Evolutionary conservation across 257 asterid species (phyloP).

Genomic region (Solanum medicagineum): DNA sequence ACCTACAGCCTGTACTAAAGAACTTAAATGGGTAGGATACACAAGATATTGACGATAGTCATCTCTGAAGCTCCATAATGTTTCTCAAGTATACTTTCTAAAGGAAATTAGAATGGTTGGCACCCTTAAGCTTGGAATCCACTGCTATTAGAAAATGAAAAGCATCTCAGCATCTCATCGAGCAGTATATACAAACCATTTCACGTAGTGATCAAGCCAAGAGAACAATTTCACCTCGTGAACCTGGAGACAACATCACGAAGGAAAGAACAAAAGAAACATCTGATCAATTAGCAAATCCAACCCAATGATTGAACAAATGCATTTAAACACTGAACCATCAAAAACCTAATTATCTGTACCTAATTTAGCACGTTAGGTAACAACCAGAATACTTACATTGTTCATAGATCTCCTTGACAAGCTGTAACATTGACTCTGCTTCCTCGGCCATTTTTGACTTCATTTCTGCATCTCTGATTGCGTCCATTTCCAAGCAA

Average conservation of each 20-base stretch:
- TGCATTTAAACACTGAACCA: neutral
- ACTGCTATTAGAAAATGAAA: neutral
- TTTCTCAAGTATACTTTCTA: neutral
- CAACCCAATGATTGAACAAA: neutral
- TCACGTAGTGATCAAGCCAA: slow-evolving; percentile 6
- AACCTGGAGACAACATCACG: slow-evolving; percentile 14
- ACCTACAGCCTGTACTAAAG: neutral
- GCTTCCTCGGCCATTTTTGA: slow-evolving; percentile 37
- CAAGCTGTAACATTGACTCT: slow-evolving; percentile 12
- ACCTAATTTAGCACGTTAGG: neutral
- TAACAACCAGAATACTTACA: slow-evolving; percentile 2
- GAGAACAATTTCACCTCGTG: slow-evolving; percentile 8
- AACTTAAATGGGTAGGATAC: neutral
- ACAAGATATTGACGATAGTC: neutral
- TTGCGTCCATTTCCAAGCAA: slow-evolving; percentile 32
- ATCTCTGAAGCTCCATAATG: neutral
- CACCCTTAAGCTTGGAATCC: neutral
- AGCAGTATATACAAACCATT: slow-evolving; percentile 5
- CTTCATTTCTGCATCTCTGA: slow-evolving; percentile 30
- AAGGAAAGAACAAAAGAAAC: neutral
- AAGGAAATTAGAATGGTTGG: neutral
- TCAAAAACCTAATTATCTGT: neutral
- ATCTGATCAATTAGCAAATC: neutral
- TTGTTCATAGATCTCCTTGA: slow-evolving; percentile 16
- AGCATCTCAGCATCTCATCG: neutral